Evolutionary conservation across 2,329 filamentous ascomycete species (phyloP), one percentile per base, ranked within the genome.

Genomic region (Decorospora gaudefroyi): DNA sequence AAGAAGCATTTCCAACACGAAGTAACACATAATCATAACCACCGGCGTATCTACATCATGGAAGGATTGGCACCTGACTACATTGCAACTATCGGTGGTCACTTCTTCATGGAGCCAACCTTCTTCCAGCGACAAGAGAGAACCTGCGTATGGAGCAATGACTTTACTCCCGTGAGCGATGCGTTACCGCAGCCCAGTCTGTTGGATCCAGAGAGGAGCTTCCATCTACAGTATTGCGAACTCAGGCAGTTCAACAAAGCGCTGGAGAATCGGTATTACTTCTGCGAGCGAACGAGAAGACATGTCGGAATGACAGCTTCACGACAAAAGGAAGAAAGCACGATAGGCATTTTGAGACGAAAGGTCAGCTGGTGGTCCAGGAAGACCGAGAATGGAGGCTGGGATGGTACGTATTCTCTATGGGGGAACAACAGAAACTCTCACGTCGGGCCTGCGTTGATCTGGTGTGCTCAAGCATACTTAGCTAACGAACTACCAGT

Each of bases 221-320:
- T 68, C 10, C 62, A 65, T 36, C 38, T 69, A 10, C 64, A 68
- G 38, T 69, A 65, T 30, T 68, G 64, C 36, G 65, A 69, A 22
- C 25, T 69, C 4, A 51, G 64, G 8, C 55, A 65, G n/a, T 69
- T 69, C 35, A 55, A 56, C 16, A 59, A 60, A 13, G 51, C 47
- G 2, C 45, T 69, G 3, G 46, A 57, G 6, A 61, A 61, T 8
- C 31, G 39, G 0, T 59, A 59, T 2, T 62, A 53, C 33, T 69
- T 66, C 22, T 69, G 65, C 18, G 17, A 58, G 6, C 44, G 58
- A 6, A 69, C 64, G 1, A 44, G 56, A 22, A 49, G 65, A 19
- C 65, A 69, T 49, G 56, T 67, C 3, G 65, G 65, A 0, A 66
- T 69, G 64, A 69, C 64, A 4, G 47, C 60, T 2, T 49, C 63